Base-by-base conservation (phyloP, 2,329 filamentous ascomycete genomes). In the Paradendryphiella salina region DNA sequence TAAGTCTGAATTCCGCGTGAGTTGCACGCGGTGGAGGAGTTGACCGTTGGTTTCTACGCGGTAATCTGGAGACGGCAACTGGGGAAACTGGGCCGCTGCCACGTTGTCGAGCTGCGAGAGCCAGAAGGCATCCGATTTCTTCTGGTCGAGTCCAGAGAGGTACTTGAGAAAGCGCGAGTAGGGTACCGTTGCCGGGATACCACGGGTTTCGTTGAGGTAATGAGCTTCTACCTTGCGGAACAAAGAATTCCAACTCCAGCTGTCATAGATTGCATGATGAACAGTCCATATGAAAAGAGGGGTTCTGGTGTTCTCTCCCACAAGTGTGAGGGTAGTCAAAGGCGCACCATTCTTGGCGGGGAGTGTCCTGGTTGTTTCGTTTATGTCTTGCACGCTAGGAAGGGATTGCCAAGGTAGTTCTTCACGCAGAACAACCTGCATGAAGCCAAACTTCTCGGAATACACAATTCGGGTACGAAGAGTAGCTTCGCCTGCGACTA, bases 391-490 rank as follows among this genome's bases (percentile, higher is more conserved):
- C 2, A 68, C 39, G 32, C 56, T 43, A 2, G 46, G 36, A 13
- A 65, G 36, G 8, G 52, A 34, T 5, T 56, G 49, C 68, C 67
- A 71, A 14, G 56, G 29, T 0, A 57, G 50, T 6, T 46, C 46
- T 18, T 66, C 63, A 18, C 57, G 58, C 13, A 71, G 35, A 1
- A 71, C 68, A n/a, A 69, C 64, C 40, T 72, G 69, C 3, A 72
- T 11, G 43, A 69, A 71, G 10, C 68, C 69, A 37, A 52, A 59
- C n/a, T 62, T 46, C 15, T 69, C 66, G 5, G 61, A 64, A 29
- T 66, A 65, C 4, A 71, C 56, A 21, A 72, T 62, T 4, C 79
- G 73, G 18, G 79, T 81, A 15, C 79, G 72, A 6, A 82, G 65
- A 26, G 80, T 78, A 17, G 76, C 72, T 35, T 77, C 69, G 21